phyloP scores from a whole-genome alignment of 768 basidiomycete species.

The Lentinus tigrinus region DNA sequence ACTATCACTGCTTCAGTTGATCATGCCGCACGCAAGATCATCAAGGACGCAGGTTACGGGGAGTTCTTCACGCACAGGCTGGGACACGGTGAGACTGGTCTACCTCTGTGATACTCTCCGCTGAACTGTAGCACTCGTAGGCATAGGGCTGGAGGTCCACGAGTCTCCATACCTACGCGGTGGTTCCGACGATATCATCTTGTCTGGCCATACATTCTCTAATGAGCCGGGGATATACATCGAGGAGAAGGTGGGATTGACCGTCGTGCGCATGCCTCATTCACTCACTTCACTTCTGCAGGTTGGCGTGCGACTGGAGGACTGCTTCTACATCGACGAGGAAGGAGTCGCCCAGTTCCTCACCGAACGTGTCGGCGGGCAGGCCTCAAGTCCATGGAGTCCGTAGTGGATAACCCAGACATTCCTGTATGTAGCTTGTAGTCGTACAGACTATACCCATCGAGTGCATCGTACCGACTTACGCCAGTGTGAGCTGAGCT shows the following conservation, averaged over 20 bases:
- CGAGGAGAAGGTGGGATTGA: constrained; percentile 51
- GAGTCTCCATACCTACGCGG: constrained; percentile 80
- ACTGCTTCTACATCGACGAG: constrained; percentile 70
- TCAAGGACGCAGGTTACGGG: constrained; percentile 45
- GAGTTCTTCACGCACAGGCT: constrained; percentile 78
- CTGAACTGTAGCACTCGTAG: constrained; percentile 43
- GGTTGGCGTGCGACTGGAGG: constrained; percentile 82
- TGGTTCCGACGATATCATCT: constrained; percentile 56
- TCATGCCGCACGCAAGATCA: constrained; percentile 52
- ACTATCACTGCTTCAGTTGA: constrained; percentile 57
- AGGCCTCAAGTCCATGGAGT: constrained; percentile 39
- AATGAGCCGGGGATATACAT: constrained; percentile 81
- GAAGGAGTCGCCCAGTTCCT: constrained; percentile 56
- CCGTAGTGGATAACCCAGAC: constrained; percentile 14
- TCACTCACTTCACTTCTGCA: constrained; percentile 26
- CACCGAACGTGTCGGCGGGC: constrained; percentile 64
- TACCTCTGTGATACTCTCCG: too few relatives aligned
- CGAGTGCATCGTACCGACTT: neutral
- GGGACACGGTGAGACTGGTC: constrained; percentile 59
- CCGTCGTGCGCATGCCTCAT: neutral
- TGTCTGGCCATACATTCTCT: constrained; percentile 72
- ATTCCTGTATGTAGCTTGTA: neutral
- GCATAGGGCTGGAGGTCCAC: constrained; percentile 83
- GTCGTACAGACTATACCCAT: neutral
- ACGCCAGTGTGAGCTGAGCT: too few relatives aligned